Base-by-base conservation (phyloP, 164 flowering plant species). In the Chimonanthus praecox region DNA sequence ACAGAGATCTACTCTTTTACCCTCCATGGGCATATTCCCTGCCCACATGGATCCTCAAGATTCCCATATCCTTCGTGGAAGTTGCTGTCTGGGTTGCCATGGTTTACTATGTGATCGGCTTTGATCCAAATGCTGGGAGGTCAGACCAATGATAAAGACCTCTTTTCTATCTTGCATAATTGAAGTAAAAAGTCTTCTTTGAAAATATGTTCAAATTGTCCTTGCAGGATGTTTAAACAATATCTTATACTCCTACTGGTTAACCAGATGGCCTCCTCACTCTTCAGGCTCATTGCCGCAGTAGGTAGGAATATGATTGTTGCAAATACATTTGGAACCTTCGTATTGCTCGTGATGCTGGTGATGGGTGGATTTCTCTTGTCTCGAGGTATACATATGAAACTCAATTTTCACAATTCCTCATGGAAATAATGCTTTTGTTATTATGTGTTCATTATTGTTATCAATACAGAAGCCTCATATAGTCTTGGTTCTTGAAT, bases 21-120 rank as follows among this genome's bases (percentile, higher is more conserved):
- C 92, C 92, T 73, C 43, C 90, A 21, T 87, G 90, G 90, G 86
- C 85, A 16, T 87, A 87, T 74, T 73, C 87, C 46, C 71, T 84
- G 5, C 88, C 90, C 13, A 67, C 76, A 64, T 87, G 90, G 90
- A 71, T 87, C 73, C 85, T 87, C 66, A 85, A 83, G 76, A 82
- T 84, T 50, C 87, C 90, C 16, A 68, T 84, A 20, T 51, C 88
- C 13, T 65, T 85, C 47, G 54, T 79, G 1, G 90, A 87, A 80
- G 85, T 76, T 15, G 80, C 72, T 43, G 63, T 83, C n/a, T 87
- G 85, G 85, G 83, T 82, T 6, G 75, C 71, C 70, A 58, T 80
- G 44, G 78, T 82, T 33, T 88, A 88, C 76, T 87, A 88, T 73
- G 86, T 80, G 49, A 80, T 83, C 21, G 92, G 90, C 67, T 84